Evolutionary conservation across 2,329 filamentous ascomycete genomes (phyloP), one percentile per base, ranked within the genome.

Genomic region (Xylaria sp.): DNA sequence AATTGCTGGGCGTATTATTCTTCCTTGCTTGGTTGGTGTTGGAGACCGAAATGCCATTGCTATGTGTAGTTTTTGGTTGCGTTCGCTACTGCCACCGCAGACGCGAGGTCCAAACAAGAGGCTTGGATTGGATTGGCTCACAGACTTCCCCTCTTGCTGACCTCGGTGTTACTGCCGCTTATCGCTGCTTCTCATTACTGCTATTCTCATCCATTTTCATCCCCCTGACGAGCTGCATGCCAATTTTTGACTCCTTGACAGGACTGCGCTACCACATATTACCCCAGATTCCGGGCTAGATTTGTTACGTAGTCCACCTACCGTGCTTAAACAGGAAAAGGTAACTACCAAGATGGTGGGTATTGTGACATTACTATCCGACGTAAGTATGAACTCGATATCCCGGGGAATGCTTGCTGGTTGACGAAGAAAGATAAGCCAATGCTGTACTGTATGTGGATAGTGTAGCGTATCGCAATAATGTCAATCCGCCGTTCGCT

Each of bases 211-310:
- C n/a, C 8, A 5, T 46, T 18, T 46, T 56, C 28, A 28, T 23
- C 23, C 20, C 2, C 10, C 8, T 34, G 18, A n/a, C 25, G 10
- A 3, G 13, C 28, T 13, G 34, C 12, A 25, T 41, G 8, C 54
- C 34, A 28, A 3, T 28, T 15, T 13, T 57, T 46, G 15, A 18
- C 18, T 44, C 13, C 44, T 57, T 28, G 6, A 44, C 20, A 18
- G 18, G 10, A 7, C 39, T 20, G 44, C 44, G 57, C 57, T 65
- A 41, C 28, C 32, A 5, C 7, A n/a, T n/a, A 13, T 44, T 65
- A 60, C 56, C 56, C 55, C 61, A 64, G 63, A 65, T 41, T 50
- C 55, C 56, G 61, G 60, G 55, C 32, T 32, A 13, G 52, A 58
- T 63, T 23, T 12, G 44, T 56, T 25, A 60, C 15, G 3, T 46